Evolutionary conservation across 306 rosid genomes (phyloP).

Genomic region (Malus sylvestris): DNA sequence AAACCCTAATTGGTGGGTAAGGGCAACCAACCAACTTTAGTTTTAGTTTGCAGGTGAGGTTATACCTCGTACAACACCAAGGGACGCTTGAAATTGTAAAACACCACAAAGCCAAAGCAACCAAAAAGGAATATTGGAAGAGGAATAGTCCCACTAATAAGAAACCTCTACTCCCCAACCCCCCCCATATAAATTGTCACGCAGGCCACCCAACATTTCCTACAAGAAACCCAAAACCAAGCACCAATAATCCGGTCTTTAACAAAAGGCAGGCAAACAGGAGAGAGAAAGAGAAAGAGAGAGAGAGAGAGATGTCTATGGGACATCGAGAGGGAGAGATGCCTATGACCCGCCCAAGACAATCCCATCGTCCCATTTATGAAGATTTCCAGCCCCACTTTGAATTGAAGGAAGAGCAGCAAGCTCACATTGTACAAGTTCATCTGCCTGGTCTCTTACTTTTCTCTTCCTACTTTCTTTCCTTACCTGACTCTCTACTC

Average conservation of each 20-base stretch:
- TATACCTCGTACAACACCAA: not conserved
- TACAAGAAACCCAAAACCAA: not conserved
- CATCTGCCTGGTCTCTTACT: constrained; percentile 44
- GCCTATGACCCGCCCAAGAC: constrained; percentile 11
- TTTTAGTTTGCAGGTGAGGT: not conserved
- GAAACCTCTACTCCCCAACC: not conserved
- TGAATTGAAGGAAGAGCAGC: constrained; percentile 32
- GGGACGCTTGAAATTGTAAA: not conserved
- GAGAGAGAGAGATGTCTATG: not conserved
- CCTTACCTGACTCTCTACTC: not conserved
- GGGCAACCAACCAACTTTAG: not conserved
- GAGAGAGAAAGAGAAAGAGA: not conserved
- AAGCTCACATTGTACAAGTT: constrained; percentile 22
- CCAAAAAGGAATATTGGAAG: not conserved
- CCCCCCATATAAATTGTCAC: not conserved
- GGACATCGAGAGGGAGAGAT: no score
- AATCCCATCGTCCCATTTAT: constrained; percentile 16
- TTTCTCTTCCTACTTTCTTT: constrained; percentile 1
- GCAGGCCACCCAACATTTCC: not conserved
- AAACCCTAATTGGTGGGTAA: not conserved
- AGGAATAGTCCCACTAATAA: not conserved
- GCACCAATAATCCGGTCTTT: no score
- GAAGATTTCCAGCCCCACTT: constrained; percentile 34
- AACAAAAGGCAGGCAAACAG: not conserved
- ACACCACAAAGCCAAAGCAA: constrained; percentile 10